Percentiles rank a stretch among this genome's conserved stretches.
These are phyloP conservation scores for Fusarium sp. DNA, from an alignment of 2,329 filamentous ascomycete genomes.

Conservation along the genomic window DNA sequence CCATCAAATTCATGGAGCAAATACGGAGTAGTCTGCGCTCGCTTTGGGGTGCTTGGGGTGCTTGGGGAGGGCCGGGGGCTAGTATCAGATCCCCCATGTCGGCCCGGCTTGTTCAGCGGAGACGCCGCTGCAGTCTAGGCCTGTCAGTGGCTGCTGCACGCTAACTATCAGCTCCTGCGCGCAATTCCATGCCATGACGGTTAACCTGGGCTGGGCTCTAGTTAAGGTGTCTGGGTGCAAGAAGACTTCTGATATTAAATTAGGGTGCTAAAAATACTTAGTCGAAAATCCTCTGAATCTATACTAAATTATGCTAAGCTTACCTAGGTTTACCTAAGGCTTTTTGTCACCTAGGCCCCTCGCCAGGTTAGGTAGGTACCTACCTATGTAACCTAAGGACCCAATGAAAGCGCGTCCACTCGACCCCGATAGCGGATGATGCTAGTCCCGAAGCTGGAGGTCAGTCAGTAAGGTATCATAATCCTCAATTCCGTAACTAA, in stretches of 20 bases:
- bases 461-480: neutral
- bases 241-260: too few relatives aligned
- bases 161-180: neutral
- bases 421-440: conserved; percentile 32
- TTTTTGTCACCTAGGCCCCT: too few relatives aligned
- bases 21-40: neutral
- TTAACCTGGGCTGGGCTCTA: too few relatives aligned
- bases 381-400: neutral
- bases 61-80: conserved; percentile 10
- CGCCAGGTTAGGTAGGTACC: too few relatives aligned
- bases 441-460: neutral
- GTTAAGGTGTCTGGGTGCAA: too few relatives aligned
- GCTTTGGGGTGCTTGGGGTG: neutral
- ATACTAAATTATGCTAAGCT: too few relatives aligned
- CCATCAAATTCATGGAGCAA: conserved; percentile 15
- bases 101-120: conserved; percentile 29
- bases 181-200: neutral
- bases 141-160: conserved; percentile 16
- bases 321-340: too few relatives aligned
- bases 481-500: neutral
- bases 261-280: too few relatives aligned
- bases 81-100: conserved; percentile 31
- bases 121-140: neutral
- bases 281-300: too few relatives aligned
- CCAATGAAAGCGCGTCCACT: neutral